These are phyloP conservation scores for Trifolium pratense DNA, from an alignment of 306 rosid species.

Conservation along the genomic window DNA sequence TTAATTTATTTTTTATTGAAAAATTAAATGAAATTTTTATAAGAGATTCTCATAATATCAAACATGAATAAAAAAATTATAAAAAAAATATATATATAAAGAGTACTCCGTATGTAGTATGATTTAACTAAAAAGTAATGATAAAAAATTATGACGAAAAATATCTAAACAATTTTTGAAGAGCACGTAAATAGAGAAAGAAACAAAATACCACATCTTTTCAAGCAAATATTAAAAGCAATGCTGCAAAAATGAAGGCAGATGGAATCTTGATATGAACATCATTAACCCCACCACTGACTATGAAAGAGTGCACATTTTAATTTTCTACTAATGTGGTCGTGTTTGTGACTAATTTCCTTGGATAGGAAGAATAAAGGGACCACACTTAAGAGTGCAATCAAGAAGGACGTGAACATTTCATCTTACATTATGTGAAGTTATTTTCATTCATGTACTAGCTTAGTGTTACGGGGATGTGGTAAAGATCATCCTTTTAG, in stretches of 20 bases:
- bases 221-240: conserved; percentile 19
- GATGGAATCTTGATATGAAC: conserved; percentile 26
- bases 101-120: no score
- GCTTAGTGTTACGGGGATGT: neutral
- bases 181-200: neutral
- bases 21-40: no score
- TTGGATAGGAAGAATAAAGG: conserved; percentile 13
- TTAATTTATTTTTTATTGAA: no score
- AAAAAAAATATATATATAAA: no score
- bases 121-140: no score
- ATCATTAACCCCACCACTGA: conserved; percentile 23
- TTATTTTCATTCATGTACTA: conserved; percentile 8
- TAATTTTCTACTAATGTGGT: conserved; percentile 27
- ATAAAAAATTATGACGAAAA: no score
- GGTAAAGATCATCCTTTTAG: conserved; percentile 6
- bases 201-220: conserved; percentile 32
- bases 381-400: conserved; percentile 24
- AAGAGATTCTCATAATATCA: no score
- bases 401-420: conserved; percentile 32
- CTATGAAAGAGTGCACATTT: conserved; percentile 18
- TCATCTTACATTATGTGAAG: conserved; percentile 35
- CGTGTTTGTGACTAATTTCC: conserved; percentile 9
- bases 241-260: conserved; percentile 23
- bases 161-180: no score
- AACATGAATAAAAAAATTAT: no score